Percentiles rank a stretch among this genome's conserved stretches.
These are phyloP conservation scores for Phytomonas sp. DNA, from an alignment of 208 protist species.

Conservation along the genomic window DNA sequence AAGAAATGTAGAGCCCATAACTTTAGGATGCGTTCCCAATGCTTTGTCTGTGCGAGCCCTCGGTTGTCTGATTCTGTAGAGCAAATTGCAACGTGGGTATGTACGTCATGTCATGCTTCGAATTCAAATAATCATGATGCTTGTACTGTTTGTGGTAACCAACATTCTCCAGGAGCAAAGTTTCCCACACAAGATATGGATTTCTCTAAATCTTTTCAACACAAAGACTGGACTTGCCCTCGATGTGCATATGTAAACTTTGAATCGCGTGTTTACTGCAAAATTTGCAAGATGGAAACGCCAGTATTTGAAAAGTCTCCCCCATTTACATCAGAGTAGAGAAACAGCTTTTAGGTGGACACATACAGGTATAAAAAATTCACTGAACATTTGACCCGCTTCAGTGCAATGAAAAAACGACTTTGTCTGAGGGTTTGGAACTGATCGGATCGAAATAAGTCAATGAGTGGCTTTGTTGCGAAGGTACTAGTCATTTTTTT, in stretches of 20 bases:
- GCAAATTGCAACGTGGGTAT: too few species aligned
- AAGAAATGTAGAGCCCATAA: conserved; percentile 21
- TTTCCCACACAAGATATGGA: too few species aligned
- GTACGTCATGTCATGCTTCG: too few species aligned
- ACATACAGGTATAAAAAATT: conserved; percentile 43
- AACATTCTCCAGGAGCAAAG: too few species aligned
- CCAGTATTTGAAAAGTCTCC: not conserved
- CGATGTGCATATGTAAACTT: conserved; percentile 43
- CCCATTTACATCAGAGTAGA: not conserved
- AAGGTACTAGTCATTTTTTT: too few species aligned
- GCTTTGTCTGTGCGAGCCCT: conserved; percentile 17
- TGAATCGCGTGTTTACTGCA: conserved; percentile 28
- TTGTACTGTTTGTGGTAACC: too few species aligned
- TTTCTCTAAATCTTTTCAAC: not conserved
- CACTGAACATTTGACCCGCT: conserved; percentile 18
- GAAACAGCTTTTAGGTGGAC: conserved; percentile 29
- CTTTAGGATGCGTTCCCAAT: conserved; percentile 20
- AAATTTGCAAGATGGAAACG: conserved; percentile 22
- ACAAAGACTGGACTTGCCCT: conserved; percentile 30
- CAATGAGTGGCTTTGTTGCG: too few species aligned
- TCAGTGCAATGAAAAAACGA: conserved; percentile 9
- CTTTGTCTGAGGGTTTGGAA: too few species aligned
- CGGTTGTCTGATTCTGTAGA: not conserved
- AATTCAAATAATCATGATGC: too few species aligned
- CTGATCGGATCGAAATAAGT: too few species aligned